phyloP scores from a whole-genome alignment of 129 eudicot species.

The Chrysanthemum seticuspe region DNA sequence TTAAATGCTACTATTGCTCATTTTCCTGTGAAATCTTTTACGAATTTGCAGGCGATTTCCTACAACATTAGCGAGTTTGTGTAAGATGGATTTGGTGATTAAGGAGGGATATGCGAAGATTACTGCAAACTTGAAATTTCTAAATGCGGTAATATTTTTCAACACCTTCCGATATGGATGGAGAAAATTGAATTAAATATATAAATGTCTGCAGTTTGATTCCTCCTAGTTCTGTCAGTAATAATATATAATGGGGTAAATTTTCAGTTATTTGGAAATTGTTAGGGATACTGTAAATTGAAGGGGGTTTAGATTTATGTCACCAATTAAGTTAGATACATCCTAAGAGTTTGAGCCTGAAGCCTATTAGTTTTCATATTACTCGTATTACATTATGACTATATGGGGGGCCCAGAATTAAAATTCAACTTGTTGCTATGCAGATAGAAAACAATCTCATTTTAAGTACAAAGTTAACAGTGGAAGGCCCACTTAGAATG shows the following conservation, averaged over 20 bases:
- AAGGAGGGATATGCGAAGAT: conserved; percentile 75
- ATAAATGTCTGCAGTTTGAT: background rate
- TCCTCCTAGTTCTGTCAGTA: background rate
- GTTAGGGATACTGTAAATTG: background rate
- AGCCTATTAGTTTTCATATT: background rate
- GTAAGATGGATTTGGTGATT: conserved; percentile 70
- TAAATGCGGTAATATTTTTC: conserved; percentile 54
- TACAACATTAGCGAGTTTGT: conserved; percentile 55
- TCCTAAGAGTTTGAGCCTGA: too few relatives aligned
- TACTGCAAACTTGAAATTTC: conserved; percentile 59
- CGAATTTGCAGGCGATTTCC: conserved; percentile 71
- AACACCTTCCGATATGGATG: conserved; percentile 2
- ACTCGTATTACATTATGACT: background rate
- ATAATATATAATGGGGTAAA: background rate
- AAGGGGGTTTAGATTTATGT: background rate
- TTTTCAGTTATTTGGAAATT: background rate
- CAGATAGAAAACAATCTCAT: conserved; percentile 79
- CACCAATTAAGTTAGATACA: too few relatives aligned
- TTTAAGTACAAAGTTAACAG: conserved; percentile 61
- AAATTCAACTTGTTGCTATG: conserved; percentile 34
- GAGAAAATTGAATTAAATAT: background rate
- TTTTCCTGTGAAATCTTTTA: background rate
- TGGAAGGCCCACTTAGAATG: conserved; percentile 92
- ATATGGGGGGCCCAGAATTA: background rate
- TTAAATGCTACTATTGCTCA: background rate